Base-by-base conservation (phyloP, 2,329 filamentous ascomycete genomes). In the Aspergillus phoenicis region DNA sequence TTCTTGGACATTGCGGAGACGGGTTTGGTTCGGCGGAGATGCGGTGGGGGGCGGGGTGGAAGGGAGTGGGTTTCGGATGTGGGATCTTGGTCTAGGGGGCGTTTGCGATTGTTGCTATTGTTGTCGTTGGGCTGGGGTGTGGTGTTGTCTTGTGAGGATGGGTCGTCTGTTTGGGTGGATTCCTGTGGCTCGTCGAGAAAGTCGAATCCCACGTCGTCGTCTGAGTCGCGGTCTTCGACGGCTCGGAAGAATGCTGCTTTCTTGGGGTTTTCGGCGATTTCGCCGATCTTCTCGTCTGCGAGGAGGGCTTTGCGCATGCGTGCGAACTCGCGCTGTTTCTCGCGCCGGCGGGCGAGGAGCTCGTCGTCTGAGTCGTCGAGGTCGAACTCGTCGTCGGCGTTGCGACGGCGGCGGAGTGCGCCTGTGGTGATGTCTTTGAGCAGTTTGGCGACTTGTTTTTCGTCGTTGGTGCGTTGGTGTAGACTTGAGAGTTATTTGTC, bases 351-450 rank as follows among this genome's bases (percentile, higher is more conserved):
- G 30, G 94, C 91, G 17, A 89, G 87, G 11, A 71, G 73, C 64
- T 90, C 92, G 68, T 97, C 94, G 66, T 97, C 94, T 2, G 91
- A 94, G 74, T 98, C 95, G 5, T 92, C 93, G 22, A 96, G 85
- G 68, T 94, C 91, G 64, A 93, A 89, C 68, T 93, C 90, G 73
- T 91, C 84, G 64, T 89, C 90, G 8, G 72, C 86, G 20, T 82
- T 84, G 48, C 91, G 88, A 74, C 96, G 94, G 63, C 91, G 89
- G 10, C 93, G 89, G 53, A 99, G 84, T 75, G 88, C 89, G 54
- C 95, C 95, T 11, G 90, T 96, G 4, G 91, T 95, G 69, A 99
- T 89, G 72, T 98, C 94, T 68, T 91, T 93, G 83, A 95, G 92
- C 55, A 99, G 85, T 79, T 95, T 95, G 70, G 93, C 90, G 13